These are phyloP conservation scores for Ascochyta rabiei DNA, from an alignment of 2,329 filamentous ascomycete species.

Conservation along the genomic window DNA sequence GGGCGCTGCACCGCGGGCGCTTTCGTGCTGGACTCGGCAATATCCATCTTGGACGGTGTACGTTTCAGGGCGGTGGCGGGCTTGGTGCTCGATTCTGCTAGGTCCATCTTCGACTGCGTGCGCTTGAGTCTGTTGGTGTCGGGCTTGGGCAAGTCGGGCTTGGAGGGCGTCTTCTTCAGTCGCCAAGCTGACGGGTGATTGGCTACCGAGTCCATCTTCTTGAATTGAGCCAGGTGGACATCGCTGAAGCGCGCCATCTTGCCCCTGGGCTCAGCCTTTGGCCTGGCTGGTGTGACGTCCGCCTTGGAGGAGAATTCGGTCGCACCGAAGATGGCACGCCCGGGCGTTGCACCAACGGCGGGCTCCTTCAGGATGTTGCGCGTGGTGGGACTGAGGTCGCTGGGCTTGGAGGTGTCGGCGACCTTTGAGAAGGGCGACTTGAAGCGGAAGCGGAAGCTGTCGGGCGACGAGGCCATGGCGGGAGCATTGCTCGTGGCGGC, in stretches of 20 bases:
- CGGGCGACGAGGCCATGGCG: conserved; percentile 56
- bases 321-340: conserved; percentile 40
- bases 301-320: conserved; percentile 44
- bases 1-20: conserved; percentile 56
- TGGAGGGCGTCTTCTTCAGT: conserved; percentile 52
- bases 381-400: conserved; percentile 64
- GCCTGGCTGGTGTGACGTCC: conserved; percentile 61
- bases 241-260: conserved; percentile 82
- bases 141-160: conserved; percentile 56
- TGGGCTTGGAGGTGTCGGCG: conserved; percentile 70
- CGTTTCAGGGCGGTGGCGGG: conserved; percentile 54
- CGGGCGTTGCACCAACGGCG: conserved; percentile 62
- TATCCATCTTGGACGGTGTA: conserved; percentile 63
- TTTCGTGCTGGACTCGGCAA: conserved; percentile 61
- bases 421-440: conserved; percentile 60
- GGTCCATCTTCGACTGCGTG: conserved; percentile 63
- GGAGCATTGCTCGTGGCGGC: conserved; percentile 25
- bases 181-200: conserved; percentile 82
- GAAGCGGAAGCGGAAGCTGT: conserved; percentile 69
- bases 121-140: conserved; percentile 57
- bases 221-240: conserved; percentile 85
- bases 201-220: conserved; percentile 97
- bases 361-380: conserved; percentile 68
- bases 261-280: conserved; percentile 80
- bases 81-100: conserved; percentile 62